These are phyloP conservation scores for Casuarina glauca DNA, from an alignment of 306 rosid genomes.

Conservation along the genomic window DNA sequence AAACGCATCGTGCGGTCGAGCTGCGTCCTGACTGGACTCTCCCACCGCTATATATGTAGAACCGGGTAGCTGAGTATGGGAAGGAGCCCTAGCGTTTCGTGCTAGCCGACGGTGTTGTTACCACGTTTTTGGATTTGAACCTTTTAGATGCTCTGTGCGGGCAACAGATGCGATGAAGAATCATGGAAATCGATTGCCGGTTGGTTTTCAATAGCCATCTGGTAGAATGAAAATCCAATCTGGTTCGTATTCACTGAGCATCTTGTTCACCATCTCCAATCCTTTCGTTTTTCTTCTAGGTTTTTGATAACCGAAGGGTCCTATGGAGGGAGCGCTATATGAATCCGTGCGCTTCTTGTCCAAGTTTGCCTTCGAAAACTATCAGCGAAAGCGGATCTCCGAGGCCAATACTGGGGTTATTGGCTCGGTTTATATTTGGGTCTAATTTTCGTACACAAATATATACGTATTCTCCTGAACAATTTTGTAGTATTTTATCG, in stretches of 20 bases:
- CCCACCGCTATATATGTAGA: not conserved
- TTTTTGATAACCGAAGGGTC: slow-evolving; percentile 54
- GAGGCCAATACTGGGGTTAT: slow-evolving; percentile 23
- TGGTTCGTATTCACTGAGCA: slow-evolving; percentile 99
- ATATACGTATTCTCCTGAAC: not conserved
- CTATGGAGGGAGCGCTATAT: slow-evolving; percentile 77
- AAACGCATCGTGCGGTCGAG: slow-evolving; percentile 1
- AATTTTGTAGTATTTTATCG: not conserved
- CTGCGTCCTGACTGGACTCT: not conserved
- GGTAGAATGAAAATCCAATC: slow-evolving; percentile 58
- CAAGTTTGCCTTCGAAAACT: slow-evolving; percentile 97
- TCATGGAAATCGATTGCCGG: slow-evolving; percentile 51
- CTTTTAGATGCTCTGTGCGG: not conserved
- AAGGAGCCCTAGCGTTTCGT: slow-evolving; percentile 11
- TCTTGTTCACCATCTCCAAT: not conserved
- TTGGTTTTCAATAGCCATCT: slow-evolving; percentile 5
- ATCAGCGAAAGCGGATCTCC: slow-evolving; percentile 37
- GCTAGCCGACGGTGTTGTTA: not conserved
- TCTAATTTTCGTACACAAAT: slow-evolving; percentile 44
- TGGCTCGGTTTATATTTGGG: slow-evolving; percentile 32
- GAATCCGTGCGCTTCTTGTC: slow-evolving; percentile 58
- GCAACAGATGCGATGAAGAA: slow-evolving; percentile 57
- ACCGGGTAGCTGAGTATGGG: not conserved
- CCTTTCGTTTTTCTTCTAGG: not conserved
- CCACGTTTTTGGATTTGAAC: not conserved